Evolutionary conservation across 352 stramenopile species (phyloP).

Genomic region (Salisapilia sapeloensis): DNA sequence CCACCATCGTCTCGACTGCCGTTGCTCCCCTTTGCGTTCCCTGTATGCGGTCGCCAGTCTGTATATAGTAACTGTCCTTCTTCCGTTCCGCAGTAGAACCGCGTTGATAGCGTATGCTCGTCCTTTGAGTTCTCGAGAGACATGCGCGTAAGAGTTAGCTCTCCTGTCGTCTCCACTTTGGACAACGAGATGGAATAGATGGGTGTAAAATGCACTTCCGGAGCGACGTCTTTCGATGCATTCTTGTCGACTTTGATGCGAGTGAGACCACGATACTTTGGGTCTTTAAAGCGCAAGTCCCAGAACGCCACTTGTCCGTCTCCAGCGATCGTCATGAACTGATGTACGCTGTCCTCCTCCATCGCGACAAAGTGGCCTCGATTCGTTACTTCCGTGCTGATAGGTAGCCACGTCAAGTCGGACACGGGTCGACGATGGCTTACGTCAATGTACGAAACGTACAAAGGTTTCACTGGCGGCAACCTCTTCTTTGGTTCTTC

Average conservation of each 20-base stretch:
- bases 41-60: slow-evolving; percentile 73
- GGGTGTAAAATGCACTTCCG: slow-evolving; percentile 62
- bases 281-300: slow-evolving; percentile 84
- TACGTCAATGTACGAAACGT: slow-evolving; percentile 77
- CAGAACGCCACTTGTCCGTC: slow-evolving; percentile 87
- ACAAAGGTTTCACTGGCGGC: slow-evolving; percentile 44
- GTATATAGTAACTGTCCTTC: slow-evolving; percentile 83
- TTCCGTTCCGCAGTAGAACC: slow-evolving; percentile 73
- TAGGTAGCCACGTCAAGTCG: slow-evolving; percentile 79
- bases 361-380: slow-evolving; percentile 62
- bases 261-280: slow-evolving; percentile 52
- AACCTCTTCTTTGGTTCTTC: slow-evolving; percentile 39
- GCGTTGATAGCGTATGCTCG: slow-evolving; percentile 27
- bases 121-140: slow-evolving; percentile 51
- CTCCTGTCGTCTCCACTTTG: slow-evolving; percentile 52
- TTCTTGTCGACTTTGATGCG: slow-evolving; percentile 47
- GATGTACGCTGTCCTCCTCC: slow-evolving; percentile 35
- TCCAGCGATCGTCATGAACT: slow-evolving; percentile 85
- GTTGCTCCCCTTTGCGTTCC: slow-evolving; percentile 10
- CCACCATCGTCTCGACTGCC: slow-evolving; percentile 10
- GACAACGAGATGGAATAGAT: slow-evolving; percentile 71
- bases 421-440: slow-evolving; percentile 76
- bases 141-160: slow-evolving; percentile 45
- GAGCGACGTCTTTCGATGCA: slow-evolving; percentile 28
- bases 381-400: slow-evolving; percentile 77